Evolutionary conservation across 2,329 filamentous ascomycete species (phyloP), one percentile per base, ranked within the genome.

Genomic region (Coniella vitis): DNA sequence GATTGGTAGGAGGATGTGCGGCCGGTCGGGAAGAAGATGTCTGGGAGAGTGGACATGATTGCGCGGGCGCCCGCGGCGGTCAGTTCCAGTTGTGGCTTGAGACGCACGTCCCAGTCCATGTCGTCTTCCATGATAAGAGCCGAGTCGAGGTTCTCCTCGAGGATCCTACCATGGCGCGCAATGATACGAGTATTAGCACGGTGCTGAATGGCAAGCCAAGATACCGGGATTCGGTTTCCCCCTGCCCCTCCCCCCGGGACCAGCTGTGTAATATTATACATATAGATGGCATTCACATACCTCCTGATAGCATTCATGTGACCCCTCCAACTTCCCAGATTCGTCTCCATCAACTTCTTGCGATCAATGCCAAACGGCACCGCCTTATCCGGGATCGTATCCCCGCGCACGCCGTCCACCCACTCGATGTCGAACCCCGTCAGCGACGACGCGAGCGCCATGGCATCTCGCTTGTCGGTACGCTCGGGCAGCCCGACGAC

Each of bases 401-500:
- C 60, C 1, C 67, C 70, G 7, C 63, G 58, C 0, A 75, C 61
- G 2, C 74, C 76, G 20, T 73, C 66, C 1, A 75, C 57, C 58
- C 70, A 78, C 1, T 68, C 67, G 21, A 78, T 57, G 0, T 65
- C 57, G 7, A 79, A 56, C 12, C 66, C 65, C 21, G 65, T 74
- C 7, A 74, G 63, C 1, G 69, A 66, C 2, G 72, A 72, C 2
- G 71, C 69, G 7, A 77, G 61, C 1, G 66, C 63, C 57, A 79
- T 69, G 2, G 69, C 65, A 61, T 79, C 73, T 38, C 73, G 68
- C 9, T 74, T 69, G 54, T 80, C 76, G 19, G 68, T 72, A 4
- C 76, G 63, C 17, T 66, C 65, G 1, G 73, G 71, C 5, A 79
- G 65, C 40, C 73, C 76, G 39, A 80, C 67, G 20, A 75, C 72